Evolutionary conservation across 495 filamentous ascomycete species (phyloP), one percentile per base, ranked within the genome.

Genomic region (Baudoinia panamericana): DNA sequence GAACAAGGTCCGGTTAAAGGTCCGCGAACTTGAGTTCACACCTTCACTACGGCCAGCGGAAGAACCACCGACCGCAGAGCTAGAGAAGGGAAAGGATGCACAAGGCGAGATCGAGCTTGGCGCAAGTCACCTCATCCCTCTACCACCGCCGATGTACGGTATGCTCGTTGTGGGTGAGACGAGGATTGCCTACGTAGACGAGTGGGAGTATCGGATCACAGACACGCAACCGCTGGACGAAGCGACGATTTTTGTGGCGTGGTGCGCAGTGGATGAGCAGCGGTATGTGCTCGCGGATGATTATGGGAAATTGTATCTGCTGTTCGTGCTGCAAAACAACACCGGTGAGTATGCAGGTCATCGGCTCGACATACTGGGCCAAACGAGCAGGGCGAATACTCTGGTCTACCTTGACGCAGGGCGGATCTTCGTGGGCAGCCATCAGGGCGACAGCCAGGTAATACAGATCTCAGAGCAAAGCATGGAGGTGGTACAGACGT

Each of bases 401-500:
- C 60, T 99, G 29, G 75, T 95, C 4, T 85, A 92, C 57, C 67
- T 96, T 20, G 82, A 77, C 15, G 68, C 73, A 18, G 75, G 78
- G 0, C 57, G 78, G 21, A 56, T 94, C 6, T 99, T 87, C 57
- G 71, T 96, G 22, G 92, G 82, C 2, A 95, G 90, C 4, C 86
- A 94, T 57, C 78, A 84, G 49, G 87, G 87, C 9, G 83, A 99
- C 56, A 92, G 84, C 0, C 87, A 95, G 54, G 66, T 96, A 1
- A 67, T 93, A 37, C 68, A 68, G 12, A 68, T 92, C 26, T 41
- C 28, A 20, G 62, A 64, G 34, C 59, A 65, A 29, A 62, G 63
- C 0, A 54, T 88, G 22, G 65, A 80, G 26, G 57, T 85, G 2
- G 60, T 93, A 8, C 84, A 96, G 59, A 80, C 74, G 0, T 61